phyloP scores from a whole-genome alignment of 169 alveolate species.

The Theileria sp. region DNA sequence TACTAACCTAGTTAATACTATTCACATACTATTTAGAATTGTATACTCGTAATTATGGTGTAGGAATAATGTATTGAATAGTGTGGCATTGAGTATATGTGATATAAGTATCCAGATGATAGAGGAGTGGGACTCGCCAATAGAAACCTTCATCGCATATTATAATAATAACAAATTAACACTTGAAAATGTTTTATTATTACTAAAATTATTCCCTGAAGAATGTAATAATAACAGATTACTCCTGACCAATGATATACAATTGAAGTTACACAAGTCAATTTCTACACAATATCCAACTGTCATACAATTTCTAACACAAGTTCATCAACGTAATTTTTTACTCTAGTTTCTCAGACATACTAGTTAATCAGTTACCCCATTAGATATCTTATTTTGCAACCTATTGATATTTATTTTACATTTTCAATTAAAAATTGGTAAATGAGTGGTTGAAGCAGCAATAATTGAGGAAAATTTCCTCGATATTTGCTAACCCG shows the following conservation, averaged over 20 bases:
- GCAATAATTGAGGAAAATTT: too few species aligned
- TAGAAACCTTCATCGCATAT: constrained; percentile 39
- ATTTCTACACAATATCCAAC: neutral
- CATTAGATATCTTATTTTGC: too few species aligned
- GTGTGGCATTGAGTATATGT: constrained; percentile 48
- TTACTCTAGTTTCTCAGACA: too few species aligned
- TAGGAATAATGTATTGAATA: constrained; percentile 30
- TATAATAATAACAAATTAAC: constrained; percentile 25
- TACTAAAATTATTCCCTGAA: constrained; percentile 43
- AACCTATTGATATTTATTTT: too few species aligned
- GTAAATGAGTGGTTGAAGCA: too few species aligned
- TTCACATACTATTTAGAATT: too few species aligned
- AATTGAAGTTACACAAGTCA: neutral
- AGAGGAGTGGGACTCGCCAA: constrained; percentile 52
- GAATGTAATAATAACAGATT: constrained; percentile 34
- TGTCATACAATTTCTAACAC: too few species aligned
- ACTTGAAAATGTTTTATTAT: constrained; percentile 22
- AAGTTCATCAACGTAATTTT: too few species aligned
- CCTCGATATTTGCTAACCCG: too few species aligned
- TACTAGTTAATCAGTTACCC: too few species aligned
- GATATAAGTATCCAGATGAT: constrained; percentile 53
- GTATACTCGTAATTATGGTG: neutral
- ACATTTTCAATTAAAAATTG: too few species aligned
- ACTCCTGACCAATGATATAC: constrained; percentile 28
- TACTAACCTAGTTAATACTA: too few species aligned